phyloP scores from a whole-genome alignment of 129 eudicot species.

The Daucus carota region DNA sequence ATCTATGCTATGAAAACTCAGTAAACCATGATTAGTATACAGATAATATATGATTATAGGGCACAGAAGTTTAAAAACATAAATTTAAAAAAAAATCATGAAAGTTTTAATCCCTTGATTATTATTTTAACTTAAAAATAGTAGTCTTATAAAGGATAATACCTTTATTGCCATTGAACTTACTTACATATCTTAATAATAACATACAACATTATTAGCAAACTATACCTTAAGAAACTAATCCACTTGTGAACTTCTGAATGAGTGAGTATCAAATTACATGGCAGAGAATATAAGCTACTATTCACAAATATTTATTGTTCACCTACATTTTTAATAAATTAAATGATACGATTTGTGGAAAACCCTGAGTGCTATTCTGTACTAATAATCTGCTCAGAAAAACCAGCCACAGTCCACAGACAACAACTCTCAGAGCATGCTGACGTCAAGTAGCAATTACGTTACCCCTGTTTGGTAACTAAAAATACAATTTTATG shows the following conservation, averaged over 20 bases:
- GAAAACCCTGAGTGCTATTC: neutral
- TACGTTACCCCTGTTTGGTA: neutral
- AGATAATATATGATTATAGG: too few species aligned
- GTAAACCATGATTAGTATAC: too few species aligned
- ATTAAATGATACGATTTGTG: neutral
- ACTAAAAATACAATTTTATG: neutral
- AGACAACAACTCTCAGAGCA: slow-evolving; percentile 3
- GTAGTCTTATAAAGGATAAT: neutral
- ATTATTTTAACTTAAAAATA: neutral
- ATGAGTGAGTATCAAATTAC: neutral
- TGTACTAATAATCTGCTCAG: neutral
- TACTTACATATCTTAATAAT: neutral
- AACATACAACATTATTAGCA: neutral
- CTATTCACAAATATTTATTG: neutral
- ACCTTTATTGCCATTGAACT: neutral
- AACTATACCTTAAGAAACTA: neutral
- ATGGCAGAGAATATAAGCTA: neutral
- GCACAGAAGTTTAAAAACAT: neutral
- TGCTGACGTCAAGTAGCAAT: neutral
- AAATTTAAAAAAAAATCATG: neutral
- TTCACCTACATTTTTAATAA: neutral
- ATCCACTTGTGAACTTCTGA: neutral
- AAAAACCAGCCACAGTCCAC: neutral
- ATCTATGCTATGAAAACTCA: neutral
- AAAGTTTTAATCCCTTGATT: neutral